Evolutionary conservation across 140 eudicot genomes (phyloP), one percentile per base, ranked within the genome.

Genomic region (Stevia rebaudiana): DNA sequence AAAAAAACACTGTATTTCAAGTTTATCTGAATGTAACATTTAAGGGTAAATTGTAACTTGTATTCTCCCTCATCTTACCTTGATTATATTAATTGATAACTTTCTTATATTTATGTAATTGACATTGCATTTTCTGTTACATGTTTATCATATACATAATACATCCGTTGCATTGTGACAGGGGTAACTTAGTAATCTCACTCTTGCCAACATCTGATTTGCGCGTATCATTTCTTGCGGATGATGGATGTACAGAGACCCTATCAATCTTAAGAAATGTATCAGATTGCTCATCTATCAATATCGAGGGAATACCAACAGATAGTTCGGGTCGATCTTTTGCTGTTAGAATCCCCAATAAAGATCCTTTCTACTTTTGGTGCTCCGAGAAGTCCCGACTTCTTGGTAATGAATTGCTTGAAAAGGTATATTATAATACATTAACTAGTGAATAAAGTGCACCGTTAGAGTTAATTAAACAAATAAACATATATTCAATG

Each of bases 341-440:
- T 58, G 37, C 70, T 28, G 55, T 89, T 10, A 74, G 65, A 61
- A 64, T 76, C 23, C 64, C 78, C 13, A 74, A 30, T 24, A 47
- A 72, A 48, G 78, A 63, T 21, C 47, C 71, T 48, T 64, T 65
- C 44, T 83, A 89, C 62, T 89, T 82, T 72, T 89, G 97, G 97
- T 85, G 88, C 78, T 83, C 90, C 1, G 97, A 89, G 64, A 89
- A 83, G 54, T 85, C 97, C 25, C 79, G 74, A 77, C 88, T 89
- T 31, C 78, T 89, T 13, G 97, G 95, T 46, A 56, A 61, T 19
- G 97, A 85, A 68, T 75, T 89, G 77, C 90, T 85, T 6, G 67
- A 63, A 40, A 85, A 89, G 97, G 97, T 89, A 77, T 53, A 30
- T 24, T 2, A 9, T 8, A 58, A 11, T 16, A 36, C 19, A 5